phyloP scores from a whole-genome alignment of 2,329 filamentous ascomycete genomes.

The Beauveria pseudobassiana region DNA sequence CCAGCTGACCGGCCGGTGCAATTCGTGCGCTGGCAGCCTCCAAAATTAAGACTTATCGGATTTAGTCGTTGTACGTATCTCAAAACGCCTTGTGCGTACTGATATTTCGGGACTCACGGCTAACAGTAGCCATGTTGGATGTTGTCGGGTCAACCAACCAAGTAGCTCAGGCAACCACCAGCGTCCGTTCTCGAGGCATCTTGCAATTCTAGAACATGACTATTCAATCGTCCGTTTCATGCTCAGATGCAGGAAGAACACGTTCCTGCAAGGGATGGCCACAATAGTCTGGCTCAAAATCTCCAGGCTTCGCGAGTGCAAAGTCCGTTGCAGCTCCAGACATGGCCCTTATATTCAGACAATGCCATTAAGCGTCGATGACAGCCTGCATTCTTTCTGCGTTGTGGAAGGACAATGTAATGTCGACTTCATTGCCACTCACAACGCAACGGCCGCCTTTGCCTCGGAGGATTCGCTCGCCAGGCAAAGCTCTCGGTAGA shows the following conservation, averaged over 20 bases:
- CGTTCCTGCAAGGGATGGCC: background rate
- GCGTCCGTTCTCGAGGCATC: no score
- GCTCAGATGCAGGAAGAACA: background rate
- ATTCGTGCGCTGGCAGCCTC: no score
- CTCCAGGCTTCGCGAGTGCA: background rate
- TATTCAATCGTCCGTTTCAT: background rate
- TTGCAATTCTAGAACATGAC: no score
- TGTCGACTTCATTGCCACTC: background rate
- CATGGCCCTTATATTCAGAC: background rate
- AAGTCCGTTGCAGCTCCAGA: background rate
- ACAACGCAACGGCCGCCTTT: background rate
- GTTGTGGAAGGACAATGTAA: background rate
- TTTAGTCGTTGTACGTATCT: no score
- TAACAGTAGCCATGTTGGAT: no score
- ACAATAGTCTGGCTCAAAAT: background rate
- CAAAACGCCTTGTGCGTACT: no score
- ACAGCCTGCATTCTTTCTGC: background rate
- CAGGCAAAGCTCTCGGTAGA: background rate
- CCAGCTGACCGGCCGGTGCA: no score
- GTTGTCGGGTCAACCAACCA: no score
- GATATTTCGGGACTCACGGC: no score
- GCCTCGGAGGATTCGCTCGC: background rate
- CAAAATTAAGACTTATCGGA: no score
- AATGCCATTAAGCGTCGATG: background rate
- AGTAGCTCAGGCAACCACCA: no score